A percentile compares a stretch with the other conserved stretches of the same genome.
phyloP scores from a whole-genome alignment of 192 early-diverging fungal genomes.

The Linnemannia exigua region DNA sequence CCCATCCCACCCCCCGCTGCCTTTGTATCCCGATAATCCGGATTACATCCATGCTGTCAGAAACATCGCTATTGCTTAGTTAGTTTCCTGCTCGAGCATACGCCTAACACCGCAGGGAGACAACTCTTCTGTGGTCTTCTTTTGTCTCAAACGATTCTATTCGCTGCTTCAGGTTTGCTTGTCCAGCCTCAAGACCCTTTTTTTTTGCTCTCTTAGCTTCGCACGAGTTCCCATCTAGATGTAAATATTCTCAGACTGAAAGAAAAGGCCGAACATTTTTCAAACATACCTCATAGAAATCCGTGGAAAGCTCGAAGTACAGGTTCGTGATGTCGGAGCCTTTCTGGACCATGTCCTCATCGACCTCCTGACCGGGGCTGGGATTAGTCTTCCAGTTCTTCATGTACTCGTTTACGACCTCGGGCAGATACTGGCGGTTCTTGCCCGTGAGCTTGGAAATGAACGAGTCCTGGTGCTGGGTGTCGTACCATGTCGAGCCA shows the following conservation, averaged over 20 bases:
- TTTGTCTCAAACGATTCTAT: background rate
- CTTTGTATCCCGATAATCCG: background rate
- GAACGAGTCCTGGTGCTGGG: slow-evolving; percentile 26
- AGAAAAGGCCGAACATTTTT: background rate
- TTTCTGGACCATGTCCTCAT: slow-evolving; percentile 59
- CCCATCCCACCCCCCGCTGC: background rate
- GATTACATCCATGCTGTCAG: background rate
- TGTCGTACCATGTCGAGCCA: slow-evolving; percentile 25
- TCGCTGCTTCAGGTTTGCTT: background rate
- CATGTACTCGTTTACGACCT: slow-evolving; percentile 29
- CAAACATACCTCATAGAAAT: slow-evolving; percentile 65
- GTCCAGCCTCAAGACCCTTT: background rate
- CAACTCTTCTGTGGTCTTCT: slow-evolving; percentile 5
- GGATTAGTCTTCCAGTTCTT: slow-evolving; percentile 17
- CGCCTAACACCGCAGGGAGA: background rate
- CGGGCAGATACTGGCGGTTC: slow-evolving; percentile 24
- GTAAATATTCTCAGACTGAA: slow-evolving; percentile 7
- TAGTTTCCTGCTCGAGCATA: slow-evolving; percentile 3
- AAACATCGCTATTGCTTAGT: background rate
- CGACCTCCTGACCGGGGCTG: slow-evolving; percentile 44
- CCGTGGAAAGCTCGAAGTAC: slow-evolving; percentile 73
- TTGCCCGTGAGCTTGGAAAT: slow-evolving; percentile 34
- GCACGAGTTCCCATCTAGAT: background rate
- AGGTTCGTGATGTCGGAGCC: slow-evolving; percentile 61
- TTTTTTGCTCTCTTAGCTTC: background rate